Conservation (phyloP, 805 yeast species). For the Phaffomyces thermotolerans region DNA sequence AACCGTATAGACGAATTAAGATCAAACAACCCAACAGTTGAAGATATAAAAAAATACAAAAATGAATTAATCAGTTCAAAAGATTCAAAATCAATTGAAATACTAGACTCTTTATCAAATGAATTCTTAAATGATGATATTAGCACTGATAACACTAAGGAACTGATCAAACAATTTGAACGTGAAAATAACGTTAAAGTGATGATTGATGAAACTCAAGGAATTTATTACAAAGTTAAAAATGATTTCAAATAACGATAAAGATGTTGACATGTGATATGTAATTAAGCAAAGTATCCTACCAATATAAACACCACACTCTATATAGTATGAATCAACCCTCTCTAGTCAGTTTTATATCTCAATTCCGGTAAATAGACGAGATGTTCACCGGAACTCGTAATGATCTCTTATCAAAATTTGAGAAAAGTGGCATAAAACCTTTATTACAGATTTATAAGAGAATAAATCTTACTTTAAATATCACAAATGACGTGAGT, state of each 20-base stretch:
- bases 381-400: no score
- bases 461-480: no score
- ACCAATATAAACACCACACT: no score
- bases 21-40: neutral
- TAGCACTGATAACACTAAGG: constrained; percentile 12
- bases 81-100: constrained; percentile 6
- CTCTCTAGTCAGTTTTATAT: no score
- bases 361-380: no score
- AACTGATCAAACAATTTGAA: constrained; percentile 10
- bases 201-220: constrained; percentile 2
- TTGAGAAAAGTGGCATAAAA: no score
- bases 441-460: no score
- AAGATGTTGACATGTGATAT: constrained; percentile 1
- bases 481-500: constrained; percentile 1
- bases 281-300: no score
- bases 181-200: constrained; percentile 13
- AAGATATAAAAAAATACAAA: constrained; percentile 10
- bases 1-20: constrained; percentile 6
- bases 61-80: neutral
- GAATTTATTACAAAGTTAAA: constrained; percentile 2
- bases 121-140: constrained; percentile 16
- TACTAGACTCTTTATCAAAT: constrained; percentile 11
- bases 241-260: neutral
- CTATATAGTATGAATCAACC: no score
- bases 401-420: no score